A percentile compares a stretch with the other conserved stretches of the same genome.
Conservation (phyloP, 1,139 yeast genomes). For the Geotrichum fermentans region DNA sequence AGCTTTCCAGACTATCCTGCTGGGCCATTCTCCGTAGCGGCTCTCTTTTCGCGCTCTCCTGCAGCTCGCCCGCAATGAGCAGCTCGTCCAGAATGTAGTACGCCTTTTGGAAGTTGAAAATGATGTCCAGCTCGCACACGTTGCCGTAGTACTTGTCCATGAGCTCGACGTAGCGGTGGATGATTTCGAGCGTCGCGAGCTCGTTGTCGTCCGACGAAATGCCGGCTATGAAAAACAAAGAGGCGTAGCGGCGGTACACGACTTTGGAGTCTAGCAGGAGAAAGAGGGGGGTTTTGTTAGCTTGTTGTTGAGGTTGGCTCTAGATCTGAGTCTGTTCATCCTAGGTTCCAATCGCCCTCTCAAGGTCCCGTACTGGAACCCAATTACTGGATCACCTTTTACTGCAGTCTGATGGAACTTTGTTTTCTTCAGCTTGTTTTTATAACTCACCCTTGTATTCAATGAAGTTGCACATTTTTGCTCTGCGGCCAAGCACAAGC, state of each 20-base stretch:
- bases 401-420: too few relatives aligned
- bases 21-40: constrained; percentile 71
- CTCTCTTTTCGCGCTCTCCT: constrained; percentile 78
- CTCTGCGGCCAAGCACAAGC: constrained; percentile 73
- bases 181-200: constrained; percentile 73
- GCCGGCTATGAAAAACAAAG: constrained; percentile 83
- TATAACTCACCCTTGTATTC: constrained; percentile 56
- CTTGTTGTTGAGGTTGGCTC: too few relatives aligned
- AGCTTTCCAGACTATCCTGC: constrained; percentile 70
- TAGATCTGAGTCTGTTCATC: too few relatives aligned
- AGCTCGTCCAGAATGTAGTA: constrained; percentile 88
- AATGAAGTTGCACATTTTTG: constrained; percentile 93
- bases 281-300: too few relatives aligned
- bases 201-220: constrained; percentile 83
- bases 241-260: constrained; percentile 88
- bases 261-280: constrained; percentile 63
- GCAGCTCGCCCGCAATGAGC: constrained; percentile 71
- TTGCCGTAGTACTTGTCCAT: constrained; percentile 97
- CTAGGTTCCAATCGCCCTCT: too few relatives aligned
- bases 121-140: constrained; percentile 81
- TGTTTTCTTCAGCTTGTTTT: not conserved
- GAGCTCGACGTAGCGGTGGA: constrained; percentile 92
- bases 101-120: constrained; percentile 91
- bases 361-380: too few relatives aligned
- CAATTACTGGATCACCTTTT: too few relatives aligned